phyloP scores from a whole-genome alignment of 208 protist species.

The Trypanosomatidae sp. region DNA sequence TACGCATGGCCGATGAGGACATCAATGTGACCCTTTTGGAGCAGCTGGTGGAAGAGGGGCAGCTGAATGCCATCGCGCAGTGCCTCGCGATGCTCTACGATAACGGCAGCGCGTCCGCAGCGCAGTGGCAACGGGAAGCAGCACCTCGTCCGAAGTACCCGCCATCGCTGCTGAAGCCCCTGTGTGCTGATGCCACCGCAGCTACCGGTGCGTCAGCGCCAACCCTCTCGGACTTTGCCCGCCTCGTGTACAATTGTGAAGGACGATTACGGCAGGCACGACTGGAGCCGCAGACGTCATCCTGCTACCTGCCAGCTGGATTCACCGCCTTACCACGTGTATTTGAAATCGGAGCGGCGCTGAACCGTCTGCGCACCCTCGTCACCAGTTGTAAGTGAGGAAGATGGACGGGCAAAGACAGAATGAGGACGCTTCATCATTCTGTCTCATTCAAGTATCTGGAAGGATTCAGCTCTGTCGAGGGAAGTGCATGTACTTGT shows the following conservation, averaged over 20 bases:
- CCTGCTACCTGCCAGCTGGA: conserved; percentile 60
- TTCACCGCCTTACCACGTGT: conserved; percentile 71
- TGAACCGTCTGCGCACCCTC: conserved; percentile 86
- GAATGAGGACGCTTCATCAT: neutral
- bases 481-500: neutral
- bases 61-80: conserved; percentile 86
- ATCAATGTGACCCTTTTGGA: conserved; percentile 83
- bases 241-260: conserved; percentile 40
- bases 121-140: conserved; percentile 1
- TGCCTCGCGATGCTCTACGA: conserved; percentile 74
- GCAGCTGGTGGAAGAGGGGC: conserved; percentile 92
- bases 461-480: neutral
- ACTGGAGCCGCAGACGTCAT: conserved; percentile 71
- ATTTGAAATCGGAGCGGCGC: conserved; percentile 88
- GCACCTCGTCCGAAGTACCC: conserved; percentile 10
- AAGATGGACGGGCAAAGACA: neutral
- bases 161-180: conserved; percentile 7
- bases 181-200: neutral
- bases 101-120: conserved; percentile 14
- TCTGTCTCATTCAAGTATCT: neutral
- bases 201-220: neutral
- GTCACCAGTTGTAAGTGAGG: conserved; percentile 29
- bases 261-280: conserved; percentile 26
- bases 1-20: conserved; percentile 64
- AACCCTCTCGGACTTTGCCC: conserved; percentile 14